phyloP scores from a whole-genome alignment of 345 rosid species.

The Acer campestre region DNA sequence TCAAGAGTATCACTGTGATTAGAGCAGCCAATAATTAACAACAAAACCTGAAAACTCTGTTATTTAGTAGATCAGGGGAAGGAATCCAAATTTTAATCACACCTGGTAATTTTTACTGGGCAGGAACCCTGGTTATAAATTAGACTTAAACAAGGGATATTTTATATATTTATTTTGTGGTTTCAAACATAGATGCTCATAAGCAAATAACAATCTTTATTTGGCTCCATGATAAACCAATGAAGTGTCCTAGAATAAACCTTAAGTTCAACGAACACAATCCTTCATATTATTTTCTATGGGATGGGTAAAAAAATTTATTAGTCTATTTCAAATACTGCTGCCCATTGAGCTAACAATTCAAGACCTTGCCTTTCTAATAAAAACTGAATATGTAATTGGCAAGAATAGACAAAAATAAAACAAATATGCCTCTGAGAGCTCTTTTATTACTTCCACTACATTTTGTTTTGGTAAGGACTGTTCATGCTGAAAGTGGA shows the following conservation, averaged over 20 bases:
- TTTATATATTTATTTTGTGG: not conserved
- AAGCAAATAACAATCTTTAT: not conserved
- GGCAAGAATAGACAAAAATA: too few species aligned
- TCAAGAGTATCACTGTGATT: slow-evolving; percentile 68
- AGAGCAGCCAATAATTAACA: slow-evolving; percentile 23
- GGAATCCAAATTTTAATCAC: slow-evolving; percentile 5
- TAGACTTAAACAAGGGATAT: too few species aligned
- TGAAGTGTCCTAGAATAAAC: not conserved
- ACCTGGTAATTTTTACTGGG: not conserved
- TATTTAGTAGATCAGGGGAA: not conserved
- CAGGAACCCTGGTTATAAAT: not conserved
- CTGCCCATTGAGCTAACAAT: not conserved
- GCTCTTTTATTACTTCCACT: too few species aligned
- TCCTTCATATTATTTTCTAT: not conserved
- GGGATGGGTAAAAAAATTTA: not conserved
- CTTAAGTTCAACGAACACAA: not conserved
- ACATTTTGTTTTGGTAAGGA: too few species aligned
- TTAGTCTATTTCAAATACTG: not conserved
- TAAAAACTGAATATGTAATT: not conserved
- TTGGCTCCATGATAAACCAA: not conserved
- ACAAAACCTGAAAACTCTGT: slow-evolving; percentile 10
- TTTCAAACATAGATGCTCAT: not conserved
- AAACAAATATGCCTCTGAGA: too few species aligned
- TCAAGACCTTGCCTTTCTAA: not conserved
- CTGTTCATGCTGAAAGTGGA: too few species aligned